A percentile compares a stretch with the other conserved stretches of the same genome.
These are phyloP conservation scores for Trifolium pratense DNA, from an alignment of 306 rosid species.

Conservation along the genomic window DNA sequence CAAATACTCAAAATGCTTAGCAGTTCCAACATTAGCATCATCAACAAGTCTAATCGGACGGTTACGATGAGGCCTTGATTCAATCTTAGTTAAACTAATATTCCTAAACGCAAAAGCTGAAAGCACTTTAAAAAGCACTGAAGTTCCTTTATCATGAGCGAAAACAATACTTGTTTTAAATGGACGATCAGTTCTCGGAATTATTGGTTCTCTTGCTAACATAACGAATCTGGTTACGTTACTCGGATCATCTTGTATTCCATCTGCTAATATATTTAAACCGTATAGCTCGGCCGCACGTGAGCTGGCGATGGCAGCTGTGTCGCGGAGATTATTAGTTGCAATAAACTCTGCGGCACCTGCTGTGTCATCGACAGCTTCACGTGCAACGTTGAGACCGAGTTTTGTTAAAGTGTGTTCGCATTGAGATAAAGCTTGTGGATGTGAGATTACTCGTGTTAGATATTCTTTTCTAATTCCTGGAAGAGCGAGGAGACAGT, in stretches of 20 bases:
- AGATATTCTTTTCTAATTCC: constrained; percentile 79
- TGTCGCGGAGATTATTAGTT: constrained; percentile 66
- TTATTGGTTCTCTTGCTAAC: constrained; percentile 92
- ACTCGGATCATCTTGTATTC: constrained; percentile 90
- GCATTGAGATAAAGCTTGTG: constrained; percentile 92
- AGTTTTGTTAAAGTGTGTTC: constrained; percentile 75
- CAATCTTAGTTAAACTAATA: constrained; percentile 94
- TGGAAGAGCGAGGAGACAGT: constrained; percentile 90
- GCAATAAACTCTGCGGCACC: constrained; percentile 90
- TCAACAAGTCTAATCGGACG: constrained; percentile 85
- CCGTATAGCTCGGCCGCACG: constrained; percentile 93
- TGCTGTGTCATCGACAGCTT: constrained; percentile 96
- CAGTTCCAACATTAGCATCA: constrained; percentile 90
- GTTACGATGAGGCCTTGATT: constrained; percentile 89
- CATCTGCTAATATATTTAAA: constrained; percentile 69
- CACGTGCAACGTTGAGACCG: constrained; percentile 87
- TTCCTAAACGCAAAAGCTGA: constrained; percentile 92
- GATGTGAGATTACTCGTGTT: constrained; percentile 87
- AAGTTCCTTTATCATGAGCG: constrained; percentile 92
- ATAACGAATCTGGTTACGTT: constrained; percentile 94
- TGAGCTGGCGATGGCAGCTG: constrained; percentile 86
- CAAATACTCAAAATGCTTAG: constrained; percentile 91
- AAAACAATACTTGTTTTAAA: constrained; percentile 95
- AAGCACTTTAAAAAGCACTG: constrained; percentile 87
- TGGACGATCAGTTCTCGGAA: constrained; percentile 86